These are phyloP conservation scores for Corchorus olitorius DNA, from an alignment of 345 rosid species.

Conservation along the genomic window DNA sequence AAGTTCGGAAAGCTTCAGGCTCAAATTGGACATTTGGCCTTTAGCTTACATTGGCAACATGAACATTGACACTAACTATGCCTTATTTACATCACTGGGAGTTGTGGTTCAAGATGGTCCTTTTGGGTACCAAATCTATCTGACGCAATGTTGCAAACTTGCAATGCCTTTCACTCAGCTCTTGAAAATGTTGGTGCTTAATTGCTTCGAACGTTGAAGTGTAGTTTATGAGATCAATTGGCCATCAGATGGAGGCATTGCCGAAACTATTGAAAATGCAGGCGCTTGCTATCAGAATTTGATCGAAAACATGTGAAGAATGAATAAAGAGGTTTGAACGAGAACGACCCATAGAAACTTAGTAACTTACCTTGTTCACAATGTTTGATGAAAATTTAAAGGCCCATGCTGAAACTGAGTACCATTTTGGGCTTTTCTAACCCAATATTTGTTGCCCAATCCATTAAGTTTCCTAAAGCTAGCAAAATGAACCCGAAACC, in stretches of 20 bases:
- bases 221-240: conserved; percentile 33
- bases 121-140: conserved; percentile 27
- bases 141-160: conserved; percentile 22
- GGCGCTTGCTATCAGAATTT: conserved; percentile 23
- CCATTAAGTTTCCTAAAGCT: no score
- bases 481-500: no score
- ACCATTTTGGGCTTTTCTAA: no score
- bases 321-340: no score
- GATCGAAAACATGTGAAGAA: conserved; percentile 25
- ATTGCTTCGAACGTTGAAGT: conserved; percentile 5
- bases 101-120: conserved; percentile 18
- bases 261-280: conserved; percentile 21
- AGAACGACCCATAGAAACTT: no score
- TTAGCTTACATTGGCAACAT: no score
- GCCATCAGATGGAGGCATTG: conserved; percentile 28
- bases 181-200: conserved; percentile 25
- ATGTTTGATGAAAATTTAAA: no score
- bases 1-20: no score
- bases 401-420: no score
- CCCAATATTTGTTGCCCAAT: no score
- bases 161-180: conserved; percentile 26
- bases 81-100: conserved; percentile 19
- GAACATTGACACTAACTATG: conserved; percentile 5
- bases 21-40: no score
- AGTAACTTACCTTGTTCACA: no score